Conservation (phyloP, 2,329 filamentous ascomycete species). For the Fusarium sp. region DNA sequence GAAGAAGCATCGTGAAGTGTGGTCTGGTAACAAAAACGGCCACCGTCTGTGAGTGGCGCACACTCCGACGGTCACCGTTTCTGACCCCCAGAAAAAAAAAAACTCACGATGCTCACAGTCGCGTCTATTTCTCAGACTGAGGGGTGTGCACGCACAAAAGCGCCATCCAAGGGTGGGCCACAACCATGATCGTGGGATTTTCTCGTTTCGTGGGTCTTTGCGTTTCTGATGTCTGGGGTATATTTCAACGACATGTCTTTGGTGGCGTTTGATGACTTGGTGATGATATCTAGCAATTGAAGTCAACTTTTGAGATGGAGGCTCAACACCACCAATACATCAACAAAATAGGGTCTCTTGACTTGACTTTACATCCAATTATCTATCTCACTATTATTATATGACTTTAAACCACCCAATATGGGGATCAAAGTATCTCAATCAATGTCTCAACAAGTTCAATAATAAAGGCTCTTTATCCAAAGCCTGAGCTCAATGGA, state of each 20-base stretch:
- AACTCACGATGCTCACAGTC: constrained; percentile 25
- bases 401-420: not conserved
- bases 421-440: not conserved
- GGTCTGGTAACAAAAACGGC: constrained; percentile 30
- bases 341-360: not conserved
- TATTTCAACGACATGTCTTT: not conserved
- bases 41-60: constrained; percentile 27
- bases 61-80: constrained; percentile 31
- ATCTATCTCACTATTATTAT: not conserved
- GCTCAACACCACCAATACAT: not conserved
- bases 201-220: constrained; percentile 12
- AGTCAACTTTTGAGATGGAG: not conserved
- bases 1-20: constrained; percentile 22
- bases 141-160: constrained; percentile 15
- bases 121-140: not conserved
- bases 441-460: not conserved
- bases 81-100: constrained; percentile 8
- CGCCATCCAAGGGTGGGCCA: constrained; percentile 12
- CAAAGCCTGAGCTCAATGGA: too few species aligned
- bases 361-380: not conserved
- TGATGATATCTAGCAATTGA: not conserved
- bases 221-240: constrained; percentile 3
- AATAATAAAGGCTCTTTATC: not conserved
- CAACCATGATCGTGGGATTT: constrained; percentile 10
- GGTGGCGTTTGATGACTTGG: not conserved